phyloP scores from a whole-genome alignment of 2,329 filamentous ascomycete species.

The Hymenoscyphus fraxineus region DNA sequence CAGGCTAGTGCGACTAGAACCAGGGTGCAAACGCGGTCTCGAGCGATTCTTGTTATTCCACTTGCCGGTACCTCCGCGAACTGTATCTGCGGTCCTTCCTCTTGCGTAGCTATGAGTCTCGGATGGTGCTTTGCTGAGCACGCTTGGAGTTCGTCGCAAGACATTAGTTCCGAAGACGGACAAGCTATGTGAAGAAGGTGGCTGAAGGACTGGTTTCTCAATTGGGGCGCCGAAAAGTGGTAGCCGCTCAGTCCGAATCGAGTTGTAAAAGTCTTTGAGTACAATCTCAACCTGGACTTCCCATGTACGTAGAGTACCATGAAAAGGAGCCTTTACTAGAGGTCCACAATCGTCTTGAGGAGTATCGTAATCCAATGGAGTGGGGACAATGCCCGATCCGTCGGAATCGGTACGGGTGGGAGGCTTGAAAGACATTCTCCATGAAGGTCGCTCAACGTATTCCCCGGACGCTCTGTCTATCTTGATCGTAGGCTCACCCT shows the following conservation, averaged over 20 bases:
- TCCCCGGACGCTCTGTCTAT: slow-evolving; percentile 32
- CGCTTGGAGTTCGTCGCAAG: slow-evolving; percentile 82
- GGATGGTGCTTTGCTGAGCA: slow-evolving; percentile 88
- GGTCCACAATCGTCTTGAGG: slow-evolving; percentile 61
- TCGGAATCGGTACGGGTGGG: slow-evolving; percentile 27
- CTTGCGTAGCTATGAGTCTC: slow-evolving; percentile 66
- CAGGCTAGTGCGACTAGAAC: slow-evolving; percentile 88
- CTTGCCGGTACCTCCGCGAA: slow-evolving; percentile 44
- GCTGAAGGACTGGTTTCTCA: slow-evolving; percentile 39
- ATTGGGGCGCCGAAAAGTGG: slow-evolving; percentile 73
- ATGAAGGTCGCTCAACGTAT: slow-evolving; percentile 29
- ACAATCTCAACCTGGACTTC: slow-evolving; percentile 86
- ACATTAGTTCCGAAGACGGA: slow-evolving; percentile 64
- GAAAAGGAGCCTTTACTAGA: slow-evolving; percentile 72
- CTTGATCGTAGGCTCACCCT: slow-evolving; percentile 19
- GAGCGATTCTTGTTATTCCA: slow-evolving; percentile 88
- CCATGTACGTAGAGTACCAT: slow-evolving; percentile 75
- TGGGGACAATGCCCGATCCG: slow-evolving; percentile 38
- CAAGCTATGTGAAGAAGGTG: slow-evolving; percentile 57
- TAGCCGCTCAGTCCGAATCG: slow-evolving; percentile 81
- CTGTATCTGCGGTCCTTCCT: slow-evolving; percentile 60
- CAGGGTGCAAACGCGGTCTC: slow-evolving; percentile 70
- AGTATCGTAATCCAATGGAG: slow-evolving; percentile 36
- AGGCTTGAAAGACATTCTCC: slow-evolving; percentile 35
- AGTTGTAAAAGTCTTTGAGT: slow-evolving; percentile 85